Base-by-base conservation (phyloP, 805 yeast genomes). In the Candida railenensis region DNA sequence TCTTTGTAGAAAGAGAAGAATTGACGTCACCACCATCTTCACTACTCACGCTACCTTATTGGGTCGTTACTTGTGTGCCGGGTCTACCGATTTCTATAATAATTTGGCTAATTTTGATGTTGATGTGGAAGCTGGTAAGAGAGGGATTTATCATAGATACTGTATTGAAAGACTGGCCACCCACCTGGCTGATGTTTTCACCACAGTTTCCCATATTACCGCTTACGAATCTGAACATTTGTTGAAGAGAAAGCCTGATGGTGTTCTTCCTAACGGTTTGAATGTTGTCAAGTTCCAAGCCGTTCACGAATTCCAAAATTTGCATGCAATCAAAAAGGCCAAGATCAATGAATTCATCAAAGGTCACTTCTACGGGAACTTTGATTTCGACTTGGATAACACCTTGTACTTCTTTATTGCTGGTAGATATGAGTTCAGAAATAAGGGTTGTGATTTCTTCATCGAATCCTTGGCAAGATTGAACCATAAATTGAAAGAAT, bases 81-180 rank as follows among this genome's bases (percentile, higher is more conserved):
- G 98, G 25, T 84, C 91, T 34, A 95, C 90, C 38, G 99, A 92
- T 66, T 94, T 92, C 62, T 92, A 92, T 75, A 92, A 92, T 71
- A 90, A 91, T 63, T 76, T 92, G 59, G 86, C 86, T 51, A 69
- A 78, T 53, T 91, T 94, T 62, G 98, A 92, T 59, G 98, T 92
- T 42, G 99, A 92, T 66, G 90, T 92, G 30, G 99, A 92, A 69
- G 98, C 98, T 11, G 99, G 99, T 18, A 91, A 89, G 68, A 78
- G 98, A 56, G 99, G 99, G 46, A 92, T 92, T 57, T 92, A 92
- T 69, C 99, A 92, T 66, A 80, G 99, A 52, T 94, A 92, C 66
- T 92, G 99, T 68, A 87, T 92, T 53, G 99, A 92, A 72, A 80
- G 99, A 49, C 91, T 96, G 5, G 97, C 97, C 14, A 90, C 97